Base-by-base conservation (phyloP, 768 basidiomycete species). In the Lactarius indigo region DNA sequence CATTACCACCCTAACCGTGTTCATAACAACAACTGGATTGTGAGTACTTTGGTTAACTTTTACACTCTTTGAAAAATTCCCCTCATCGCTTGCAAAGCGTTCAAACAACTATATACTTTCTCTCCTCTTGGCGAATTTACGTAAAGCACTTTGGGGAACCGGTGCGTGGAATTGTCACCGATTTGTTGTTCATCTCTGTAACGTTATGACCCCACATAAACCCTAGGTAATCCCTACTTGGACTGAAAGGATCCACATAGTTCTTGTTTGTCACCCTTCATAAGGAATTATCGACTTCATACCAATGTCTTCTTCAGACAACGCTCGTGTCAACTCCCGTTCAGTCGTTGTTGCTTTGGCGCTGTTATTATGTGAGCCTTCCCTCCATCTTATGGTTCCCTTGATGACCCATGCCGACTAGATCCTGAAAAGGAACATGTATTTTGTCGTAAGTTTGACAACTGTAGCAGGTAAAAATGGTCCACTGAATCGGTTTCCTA, bases 111-210 rank as follows among this genome's bases (percentile, higher is more conserved):
- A 30, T 58, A 7, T 57, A 2, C 18, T 57, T 62, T 52, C 17
- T 61, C 12, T 62, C 65, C 28, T 20, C 37, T 33, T 66, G 61
- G 61, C 35, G 28, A 33, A 62, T 47, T 10, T 66, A 66, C 12
- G 56, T 62, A 13, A 35, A 12, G 7, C 18, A 41, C 20, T 58
- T 31, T 41, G 65, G 61, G 9, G n/a, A 57, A 52, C 44, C 13
- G 9, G 61, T 61, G 61, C 33, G 56, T 62, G 10, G 2, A 31
- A 28, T 61, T 26, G 35, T 9, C 20, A n/a, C 5, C 6, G 15
- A 20, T 8, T 9, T 56, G n/a, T 18, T 26, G 39, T 23, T 8
- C n/a, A 50, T 56, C 20, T 20, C 28, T 37, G 17, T 26, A 33
- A 26, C 31, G 15, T 44, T 26, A 5, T 28, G 15, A 10, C 17